phyloP scores from a whole-genome alignment of 305 asterid species.

The Fraxinus baroniana region DNA sequence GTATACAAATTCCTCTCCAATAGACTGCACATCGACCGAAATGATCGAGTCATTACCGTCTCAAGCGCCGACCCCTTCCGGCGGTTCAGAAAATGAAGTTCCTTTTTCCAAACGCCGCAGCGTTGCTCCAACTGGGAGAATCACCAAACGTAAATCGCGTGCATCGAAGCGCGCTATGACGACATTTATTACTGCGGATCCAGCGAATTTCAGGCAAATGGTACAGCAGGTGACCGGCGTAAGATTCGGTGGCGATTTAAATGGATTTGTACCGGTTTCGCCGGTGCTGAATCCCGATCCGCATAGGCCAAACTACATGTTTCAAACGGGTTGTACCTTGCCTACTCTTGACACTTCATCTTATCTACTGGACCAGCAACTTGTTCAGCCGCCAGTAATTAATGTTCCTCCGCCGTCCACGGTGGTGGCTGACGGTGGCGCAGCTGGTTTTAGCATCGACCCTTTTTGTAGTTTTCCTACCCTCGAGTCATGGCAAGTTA shows the following conservation, averaged over 20 bases:
- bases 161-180: conserved; percentile 73
- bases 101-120: conserved; percentile 37
- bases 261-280: conserved; percentile 21
- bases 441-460: conserved; percentile 39
- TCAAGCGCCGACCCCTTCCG: conserved; percentile 45
- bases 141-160: conserved; percentile 64
- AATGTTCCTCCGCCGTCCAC: conserved; percentile 21
- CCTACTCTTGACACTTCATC: conserved; percentile 64
- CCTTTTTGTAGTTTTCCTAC: conserved; percentile 60
- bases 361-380: conserved; percentile 35
- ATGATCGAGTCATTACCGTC: conserved; percentile 38
- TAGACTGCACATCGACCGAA: conserved; percentile 28
- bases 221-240: conserved; percentile 93
- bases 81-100: conserved; percentile 43
- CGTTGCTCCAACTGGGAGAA: conserved; percentile 53
- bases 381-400: conserved; percentile 20
- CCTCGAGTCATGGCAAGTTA: conserved; percentile 63
- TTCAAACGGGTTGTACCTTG: conserved; percentile 34
- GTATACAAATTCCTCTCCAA: conserved; percentile 21
- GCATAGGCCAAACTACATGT: conserved; percentile 30
- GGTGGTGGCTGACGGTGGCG: conserved; percentile 30
- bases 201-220: conserved; percentile 84
- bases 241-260: conserved; percentile 41
- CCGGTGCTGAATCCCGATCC: conserved; percentile 41
- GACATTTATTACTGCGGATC: conserved; percentile 81